Percentiles rank a stretch among this genome's conserved stretches.
Evolutionary conservation across 2,329 filamentous ascomycete genomes (phyloP).

Genomic region (Fusarium austroafricanum): DNA sequence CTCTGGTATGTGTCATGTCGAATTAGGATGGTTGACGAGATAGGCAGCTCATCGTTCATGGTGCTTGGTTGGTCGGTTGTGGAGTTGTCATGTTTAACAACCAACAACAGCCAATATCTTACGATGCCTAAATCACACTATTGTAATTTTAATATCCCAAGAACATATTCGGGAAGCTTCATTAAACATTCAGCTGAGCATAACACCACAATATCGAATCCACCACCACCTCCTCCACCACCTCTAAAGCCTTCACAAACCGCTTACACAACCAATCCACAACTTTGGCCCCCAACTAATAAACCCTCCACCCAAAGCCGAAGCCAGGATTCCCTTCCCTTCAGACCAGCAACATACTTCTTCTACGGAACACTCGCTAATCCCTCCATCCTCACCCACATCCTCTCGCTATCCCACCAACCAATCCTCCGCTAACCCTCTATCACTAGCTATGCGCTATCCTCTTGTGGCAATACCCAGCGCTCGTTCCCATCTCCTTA

Average conservation of each 20-base stretch:
- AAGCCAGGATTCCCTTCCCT: not conserved
- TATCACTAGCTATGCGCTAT: conserved; percentile 11
- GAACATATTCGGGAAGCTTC: too few relatives aligned
- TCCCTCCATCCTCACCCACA: not conserved
- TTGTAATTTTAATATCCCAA: too few relatives aligned
- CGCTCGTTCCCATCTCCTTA: conserved; percentile 6
- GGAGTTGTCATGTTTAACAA: not conserved
- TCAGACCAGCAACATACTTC: conserved; percentile 3
- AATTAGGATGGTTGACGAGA: not conserved
- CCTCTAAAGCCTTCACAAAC: not conserved
- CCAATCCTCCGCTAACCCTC: conserved; percentile 12
- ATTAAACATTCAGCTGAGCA: not conserved
- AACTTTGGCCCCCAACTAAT: not conserved
- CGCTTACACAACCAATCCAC: conserved; percentile 1
- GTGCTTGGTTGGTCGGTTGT: not conserved
- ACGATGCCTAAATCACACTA: not conserved
- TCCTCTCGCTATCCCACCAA: conserved; percentile 3
- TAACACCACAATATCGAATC: not conserved
- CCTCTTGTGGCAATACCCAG: not conserved
- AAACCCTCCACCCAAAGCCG: not conserved
- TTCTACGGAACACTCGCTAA: not conserved
- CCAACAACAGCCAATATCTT: conserved; percentile 1
- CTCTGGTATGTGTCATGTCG: not conserved
- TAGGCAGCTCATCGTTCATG: not conserved
- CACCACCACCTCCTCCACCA: not conserved